Conservation (phyloP, 768 basidiomycete species). For the Nidula microcarpa region DNA sequence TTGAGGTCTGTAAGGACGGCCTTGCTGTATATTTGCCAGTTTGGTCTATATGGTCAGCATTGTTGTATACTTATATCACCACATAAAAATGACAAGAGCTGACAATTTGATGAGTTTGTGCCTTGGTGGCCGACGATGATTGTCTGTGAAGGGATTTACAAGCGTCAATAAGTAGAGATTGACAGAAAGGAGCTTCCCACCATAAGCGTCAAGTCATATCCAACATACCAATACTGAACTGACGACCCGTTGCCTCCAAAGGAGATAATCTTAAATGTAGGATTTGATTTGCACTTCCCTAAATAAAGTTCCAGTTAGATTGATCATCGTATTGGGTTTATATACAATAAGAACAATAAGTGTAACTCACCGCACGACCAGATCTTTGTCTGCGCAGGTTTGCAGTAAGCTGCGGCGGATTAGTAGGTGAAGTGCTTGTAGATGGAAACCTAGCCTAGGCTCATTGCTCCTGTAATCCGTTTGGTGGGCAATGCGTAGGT, state of each 20-base stretch:
- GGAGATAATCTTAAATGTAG: slow-evolving; percentile 38
- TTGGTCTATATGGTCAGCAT: neutral
- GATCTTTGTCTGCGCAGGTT: neutral
- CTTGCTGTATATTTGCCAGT: neutral
- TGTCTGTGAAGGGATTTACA: slow-evolving; percentile 6
- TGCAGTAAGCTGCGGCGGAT: neutral
- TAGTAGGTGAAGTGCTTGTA: neutral
- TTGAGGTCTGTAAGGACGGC: neutral
- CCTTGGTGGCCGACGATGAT: slow-evolving; percentile 10
- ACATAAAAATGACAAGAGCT: neutral
- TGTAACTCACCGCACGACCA: neutral
- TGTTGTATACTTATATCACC: neutral
- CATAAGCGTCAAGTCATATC: slow-evolving; percentile 15
- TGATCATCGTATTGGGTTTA: neutral
- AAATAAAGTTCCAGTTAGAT: neutral
- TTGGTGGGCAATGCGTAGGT: neutral
- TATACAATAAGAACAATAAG: neutral
- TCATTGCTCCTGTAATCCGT: neutral
- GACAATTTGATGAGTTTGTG: neutral
- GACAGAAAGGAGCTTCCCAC: slow-evolving; percentile 2
- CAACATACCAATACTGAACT: slow-evolving; percentile 39
- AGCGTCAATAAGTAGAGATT: neutral
- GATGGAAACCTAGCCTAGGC: neutral
- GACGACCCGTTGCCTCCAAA: slow-evolving; percentile 43
- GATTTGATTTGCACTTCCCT: slow-evolving; percentile 47